Evolutionary conservation across 2,329 filamentous ascomycete species (phyloP), one percentile per base, ranked within the genome.

Genomic region (Chrysosporium keratinophilum): DNA sequence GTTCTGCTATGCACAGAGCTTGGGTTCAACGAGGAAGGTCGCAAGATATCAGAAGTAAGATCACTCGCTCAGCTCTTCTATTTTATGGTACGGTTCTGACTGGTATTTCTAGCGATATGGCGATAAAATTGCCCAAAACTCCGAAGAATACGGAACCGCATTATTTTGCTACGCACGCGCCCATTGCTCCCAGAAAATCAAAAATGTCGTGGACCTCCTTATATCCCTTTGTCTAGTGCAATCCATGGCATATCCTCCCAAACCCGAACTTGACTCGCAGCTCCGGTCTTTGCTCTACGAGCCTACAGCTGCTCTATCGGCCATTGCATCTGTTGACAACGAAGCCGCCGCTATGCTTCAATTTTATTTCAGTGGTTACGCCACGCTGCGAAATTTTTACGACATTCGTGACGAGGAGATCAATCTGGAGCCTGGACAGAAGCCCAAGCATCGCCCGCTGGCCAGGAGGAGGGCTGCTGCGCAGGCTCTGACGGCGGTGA

Each of bases 131-230:
- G 81, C 83, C 10, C 78, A 82, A 56, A 79, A 81, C 41, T 85
- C 85, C 0, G 81, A 87, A 62, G 80, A 85, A 52, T 96, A 91
- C 61, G 91, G 91, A 52, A 82, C 91, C 59, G 87, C 88, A 0
- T 77, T 97, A 17, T 84, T 93, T 72, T 96, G 94, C 74, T 97
- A 93, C 67, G 86, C 91, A 20, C 81, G 94, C 11, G 87, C 89
- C 2, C 89, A 94, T 64, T 81, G 84, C 23, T 74, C 81, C 1
- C 76, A 79, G 58, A 94, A 91, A 69, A 84, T 96, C 50, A 87
- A 87, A 63, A 83, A 89, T 58, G 86, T 95, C 17, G 78, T 95
- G 42, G 87, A 94, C 65, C 79, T 93, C 2, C 81, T 97, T 50
- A 91, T 89, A 61, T 88, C 88, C 1, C 86, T 89, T 67, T 95